Percentiles rank a stretch among this genome's conserved stretches.
Conservation (phyloP, 2,329 filamentous ascomycete genomes). For the Microdochium bolleyi region DNA sequence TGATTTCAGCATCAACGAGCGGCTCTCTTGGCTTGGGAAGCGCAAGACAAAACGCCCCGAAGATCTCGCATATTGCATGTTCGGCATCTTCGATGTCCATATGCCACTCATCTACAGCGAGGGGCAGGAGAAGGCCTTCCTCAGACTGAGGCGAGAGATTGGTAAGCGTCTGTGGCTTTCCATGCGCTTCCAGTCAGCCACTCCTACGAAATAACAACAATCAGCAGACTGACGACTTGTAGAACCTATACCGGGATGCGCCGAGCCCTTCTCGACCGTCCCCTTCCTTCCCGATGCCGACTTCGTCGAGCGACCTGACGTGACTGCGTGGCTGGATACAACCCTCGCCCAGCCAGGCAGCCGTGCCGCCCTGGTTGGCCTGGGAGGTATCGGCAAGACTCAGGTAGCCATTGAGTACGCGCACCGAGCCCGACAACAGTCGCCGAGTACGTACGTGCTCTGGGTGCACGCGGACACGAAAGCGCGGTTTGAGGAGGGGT, state of each 20-base stretch:
- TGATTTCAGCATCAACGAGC: too few relatives aligned
- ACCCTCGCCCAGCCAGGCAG: conserved; percentile 5
- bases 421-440: neutral
- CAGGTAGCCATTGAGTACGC: neutral
- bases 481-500: neutral
- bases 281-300: conserved; percentile 13
- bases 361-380: conserved; percentile 14
- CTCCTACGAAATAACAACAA: neutral
- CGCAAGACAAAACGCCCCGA: too few relatives aligned
- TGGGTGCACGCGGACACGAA: neutral
- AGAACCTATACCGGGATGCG: neutral
- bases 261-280: conserved; percentile 5
- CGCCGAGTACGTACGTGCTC: neutral
- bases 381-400: conserved; percentile 12
- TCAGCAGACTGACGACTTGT: neutral
- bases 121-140: too few relatives aligned
- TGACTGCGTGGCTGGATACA: conserved; percentile 4
- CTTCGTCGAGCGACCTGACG: conserved; percentile 12
- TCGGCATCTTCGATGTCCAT: too few relatives aligned
- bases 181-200: too few relatives aligned
- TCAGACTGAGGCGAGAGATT: too few relatives aligned
- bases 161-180: too few relatives aligned
- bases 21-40: too few relatives aligned
- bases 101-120: too few relatives aligned
- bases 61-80: too few relatives aligned